Evolutionary conservation across 805 yeast species (phyloP).

Genomic region (Phaffomyces opuntiae): DNA sequence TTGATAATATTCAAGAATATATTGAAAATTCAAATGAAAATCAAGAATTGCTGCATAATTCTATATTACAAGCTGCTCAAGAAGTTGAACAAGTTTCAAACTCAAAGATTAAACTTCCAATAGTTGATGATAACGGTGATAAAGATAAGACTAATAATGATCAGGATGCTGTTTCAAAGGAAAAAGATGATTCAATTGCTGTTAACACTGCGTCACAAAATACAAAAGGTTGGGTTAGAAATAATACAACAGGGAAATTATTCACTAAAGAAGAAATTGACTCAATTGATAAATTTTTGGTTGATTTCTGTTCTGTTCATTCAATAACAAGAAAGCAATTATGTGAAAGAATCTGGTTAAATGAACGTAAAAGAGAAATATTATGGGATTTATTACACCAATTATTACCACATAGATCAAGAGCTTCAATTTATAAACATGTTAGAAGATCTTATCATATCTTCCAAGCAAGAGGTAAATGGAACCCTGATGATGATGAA

Average conservation of each 20-base stretch:
- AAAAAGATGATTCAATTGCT: neutral
- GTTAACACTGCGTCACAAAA: neutral
- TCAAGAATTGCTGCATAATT: conserved; percentile 10
- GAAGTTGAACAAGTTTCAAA: conserved; percentile 15
- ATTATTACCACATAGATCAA: conserved; percentile 76
- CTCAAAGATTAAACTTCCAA: neutral
- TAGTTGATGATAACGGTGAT: neutral
- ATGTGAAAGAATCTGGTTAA: conserved; percentile 83
- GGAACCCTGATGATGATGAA: conserved; percentile 80
- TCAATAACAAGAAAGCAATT: conserved; percentile 59
- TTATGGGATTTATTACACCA: conserved; percentile 82
- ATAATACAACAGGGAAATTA: conserved; percentile 21
- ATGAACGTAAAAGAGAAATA: conserved; percentile 76
- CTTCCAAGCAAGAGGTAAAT: conserved; percentile 81
- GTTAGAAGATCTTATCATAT: conserved; percentile 85
- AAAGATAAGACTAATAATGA: neutral
- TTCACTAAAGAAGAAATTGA: conserved; percentile 61
- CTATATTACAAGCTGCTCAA: conserved; percentile 23
- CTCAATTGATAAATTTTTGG: conserved; percentile 67
- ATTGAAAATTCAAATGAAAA: conserved; percentile 21
- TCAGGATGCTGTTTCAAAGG: neutral
- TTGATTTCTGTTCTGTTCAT: conserved; percentile 59
- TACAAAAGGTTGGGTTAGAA: conserved; percentile 25
- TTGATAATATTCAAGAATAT: conserved; percentile 26
- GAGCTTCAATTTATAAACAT: conserved; percentile 90